Evolutionary conservation across 2,329 filamentous ascomycete species (phyloP).

Genomic region (Clonostachys byssicola): DNA sequence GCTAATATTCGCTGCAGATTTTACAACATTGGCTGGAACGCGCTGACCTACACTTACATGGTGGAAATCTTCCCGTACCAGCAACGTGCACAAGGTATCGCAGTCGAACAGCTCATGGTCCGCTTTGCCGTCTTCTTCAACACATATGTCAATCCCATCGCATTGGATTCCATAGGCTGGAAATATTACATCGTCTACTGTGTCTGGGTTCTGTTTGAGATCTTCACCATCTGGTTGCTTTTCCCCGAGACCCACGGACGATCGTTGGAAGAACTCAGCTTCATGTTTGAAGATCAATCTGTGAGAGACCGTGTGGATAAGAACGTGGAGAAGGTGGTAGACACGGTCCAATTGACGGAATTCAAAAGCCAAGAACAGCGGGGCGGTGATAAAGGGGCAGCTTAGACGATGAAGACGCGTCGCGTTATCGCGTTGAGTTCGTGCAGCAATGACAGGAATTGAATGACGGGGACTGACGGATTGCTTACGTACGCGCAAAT

Average conservation of each 20-base stretch:
- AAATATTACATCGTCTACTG: slow-evolving; percentile 9
- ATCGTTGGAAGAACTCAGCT: slow-evolving; percentile 3
- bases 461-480: too few species aligned
- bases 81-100: slow-evolving; percentile 12
- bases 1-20: slow-evolving; percentile 20
- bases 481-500: too few species aligned
- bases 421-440: too few species aligned
- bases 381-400: too few species aligned
- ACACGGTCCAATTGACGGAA: background rate
- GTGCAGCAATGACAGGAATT: too few species aligned
- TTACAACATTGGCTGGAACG: slow-evolving; percentile 50
- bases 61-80: slow-evolving; percentile 13
- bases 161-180: slow-evolving; percentile 9
- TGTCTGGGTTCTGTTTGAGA: slow-evolving; percentile 6
- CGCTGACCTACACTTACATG: slow-evolving; percentile 28
- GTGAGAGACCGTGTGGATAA: slow-evolving; percentile 7
- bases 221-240: slow-evolving; percentile 12
- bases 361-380: too few species aligned
- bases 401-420: too few species aligned
- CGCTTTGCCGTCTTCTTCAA: slow-evolving; percentile 10
- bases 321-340: slow-evolving; percentile 7
- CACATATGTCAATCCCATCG: slow-evolving; percentile 13
- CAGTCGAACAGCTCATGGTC: slow-evolving; percentile 9
- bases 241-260: slow-evolving; percentile 23
- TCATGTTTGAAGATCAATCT: slow-evolving; percentile 9